phyloP scores from a whole-genome alignment of 2,329 filamentous ascomycete species.

The Lasiodiplodia hormozganensis region DNA sequence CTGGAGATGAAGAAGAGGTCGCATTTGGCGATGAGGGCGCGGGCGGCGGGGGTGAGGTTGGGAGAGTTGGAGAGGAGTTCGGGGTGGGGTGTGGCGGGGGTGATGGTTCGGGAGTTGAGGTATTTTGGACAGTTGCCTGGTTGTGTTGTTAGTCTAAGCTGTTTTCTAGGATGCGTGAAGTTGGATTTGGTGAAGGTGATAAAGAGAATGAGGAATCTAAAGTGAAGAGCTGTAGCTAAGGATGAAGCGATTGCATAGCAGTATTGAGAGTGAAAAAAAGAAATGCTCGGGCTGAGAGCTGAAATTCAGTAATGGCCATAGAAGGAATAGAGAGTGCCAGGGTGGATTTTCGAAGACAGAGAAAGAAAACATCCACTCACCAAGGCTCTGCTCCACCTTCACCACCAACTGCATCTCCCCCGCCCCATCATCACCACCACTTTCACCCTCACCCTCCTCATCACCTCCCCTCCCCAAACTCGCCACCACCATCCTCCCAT shows the following conservation, averaged over 20 bases:
- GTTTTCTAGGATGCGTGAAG: background rate
- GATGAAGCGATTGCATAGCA: background rate
- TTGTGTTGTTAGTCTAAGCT: background rate
- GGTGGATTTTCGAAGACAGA: background rate
- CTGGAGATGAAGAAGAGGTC: slow-evolving; percentile 83
- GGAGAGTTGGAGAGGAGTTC: slow-evolving; percentile 56
- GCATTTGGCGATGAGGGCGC: slow-evolving; percentile 66
- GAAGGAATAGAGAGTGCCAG: background rate
- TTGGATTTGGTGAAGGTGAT: too few species aligned
- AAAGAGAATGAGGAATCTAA: too few species aligned
- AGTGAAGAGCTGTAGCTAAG: too few species aligned
- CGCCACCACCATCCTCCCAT: slow-evolving; percentile 72
- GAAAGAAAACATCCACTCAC: slow-evolving; percentile 40
- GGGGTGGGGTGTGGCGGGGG: slow-evolving; percentile 61
- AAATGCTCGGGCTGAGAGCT: background rate
- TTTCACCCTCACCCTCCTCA: slow-evolving; percentile 37
- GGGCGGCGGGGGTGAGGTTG: slow-evolving; percentile 60
- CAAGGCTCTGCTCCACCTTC: slow-evolving; percentile 73
- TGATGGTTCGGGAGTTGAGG: slow-evolving; percentile 74
- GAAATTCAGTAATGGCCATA: background rate
- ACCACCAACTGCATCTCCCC: slow-evolving; percentile 66
- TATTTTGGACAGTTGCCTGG: slow-evolving; percentile 86
- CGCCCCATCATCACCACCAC: slow-evolving; percentile 32
- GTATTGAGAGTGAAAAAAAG: background rate
- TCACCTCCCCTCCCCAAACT: slow-evolving; percentile 53